These are phyloP conservation scores for Mycena sp. DNA, from an alignment of 1,284 basidiomycete species.

Conservation along the genomic window DNA sequence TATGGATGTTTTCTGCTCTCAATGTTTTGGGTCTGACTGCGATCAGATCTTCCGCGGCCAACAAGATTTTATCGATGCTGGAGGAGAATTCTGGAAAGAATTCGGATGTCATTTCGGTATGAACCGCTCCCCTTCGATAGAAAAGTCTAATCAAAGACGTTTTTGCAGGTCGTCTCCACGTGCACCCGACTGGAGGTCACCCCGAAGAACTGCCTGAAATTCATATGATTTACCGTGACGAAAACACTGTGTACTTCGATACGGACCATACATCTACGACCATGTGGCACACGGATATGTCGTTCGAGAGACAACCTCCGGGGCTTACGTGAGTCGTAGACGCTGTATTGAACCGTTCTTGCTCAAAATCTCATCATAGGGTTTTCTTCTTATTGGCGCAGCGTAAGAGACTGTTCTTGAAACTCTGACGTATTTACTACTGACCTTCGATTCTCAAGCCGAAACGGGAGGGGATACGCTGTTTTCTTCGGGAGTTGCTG, in stretches of 20 bases:
- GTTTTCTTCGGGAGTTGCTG: conserved; percentile 23
- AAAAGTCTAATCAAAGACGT: background rate
- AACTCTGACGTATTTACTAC: no score
- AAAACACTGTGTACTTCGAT: conserved; percentile 25
- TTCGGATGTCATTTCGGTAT: conserved; percentile 29
- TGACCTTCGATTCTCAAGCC: background rate
- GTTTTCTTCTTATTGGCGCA: conserved; percentile 27
- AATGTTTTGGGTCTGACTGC: no score
- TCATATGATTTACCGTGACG: conserved; percentile 29
- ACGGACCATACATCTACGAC: conserved; percentile 20
- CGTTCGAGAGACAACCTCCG: conserved; percentile 24
- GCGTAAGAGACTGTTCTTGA: background rate
- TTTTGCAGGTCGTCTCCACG: conserved; percentile 24
- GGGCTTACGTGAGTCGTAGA: conserved; percentile 19
- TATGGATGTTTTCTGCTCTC: background rate
- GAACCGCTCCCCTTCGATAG: background rate
- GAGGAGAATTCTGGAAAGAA: conserved; percentile 28
- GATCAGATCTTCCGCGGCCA: conserved; percentile 26
- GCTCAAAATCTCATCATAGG: background rate
- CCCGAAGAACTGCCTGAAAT: conserved; percentile 24
- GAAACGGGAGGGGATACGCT: conserved; percentile 27
- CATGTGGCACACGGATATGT: conserved; percentile 27
- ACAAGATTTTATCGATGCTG: conserved; percentile 26
- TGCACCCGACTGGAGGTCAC: conserved; percentile 29
- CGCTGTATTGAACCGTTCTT: background rate